Percentiles rank a stretch among this genome's conserved stretches.
phyloP scores from a whole-genome alignment of 768 basidiomycete species.

The Psilocybe cyanescens region DNA sequence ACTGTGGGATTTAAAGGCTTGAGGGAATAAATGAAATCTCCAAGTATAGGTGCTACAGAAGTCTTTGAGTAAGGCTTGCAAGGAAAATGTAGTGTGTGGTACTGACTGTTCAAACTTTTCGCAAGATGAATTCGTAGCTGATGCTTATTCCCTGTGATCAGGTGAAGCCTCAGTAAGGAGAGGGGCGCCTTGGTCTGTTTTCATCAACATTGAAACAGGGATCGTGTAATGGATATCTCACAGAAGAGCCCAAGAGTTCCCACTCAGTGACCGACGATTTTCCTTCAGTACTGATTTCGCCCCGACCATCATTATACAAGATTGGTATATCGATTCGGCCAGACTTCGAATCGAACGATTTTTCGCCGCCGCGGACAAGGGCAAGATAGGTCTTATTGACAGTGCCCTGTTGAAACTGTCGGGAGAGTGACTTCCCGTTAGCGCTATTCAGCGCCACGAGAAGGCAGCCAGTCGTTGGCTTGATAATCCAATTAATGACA shows the following conservation, averaged over 20 bases:
- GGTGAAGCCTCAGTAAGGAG: conserved; percentile 57
- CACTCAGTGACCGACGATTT: conserved; percentile 53
- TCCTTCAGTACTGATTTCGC: conserved; percentile 37
- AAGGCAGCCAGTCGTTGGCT: conserved; percentile 69
- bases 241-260: conserved; percentile 63
- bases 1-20: conserved; percentile 33
- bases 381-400: conserved; percentile 68
- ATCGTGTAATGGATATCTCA: conserved; percentile 25
- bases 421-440: conserved; percentile 51
- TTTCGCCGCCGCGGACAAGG: conserved; percentile 55
- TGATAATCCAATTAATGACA: background rate
- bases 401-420: conserved; percentile 53
- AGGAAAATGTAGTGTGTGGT: background rate
- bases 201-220: conserved; percentile 12
- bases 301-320: conserved; percentile 49
- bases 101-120: conserved; percentile 49
- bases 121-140: conserved; percentile 73
- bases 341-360: conserved; percentile 43
- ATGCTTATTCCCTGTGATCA: conserved; percentile 70
- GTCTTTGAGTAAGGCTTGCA: background rate
- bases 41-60: conserved; percentile 64
- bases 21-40: conserved; percentile 56
- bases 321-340: conserved; percentile 44
- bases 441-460: conserved; percentile 51
- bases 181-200: conserved; percentile 47